Evolutionary conservation across 495 filamentous ascomycete species (phyloP).

Genomic region (Aspergillus avenaceus): DNA sequence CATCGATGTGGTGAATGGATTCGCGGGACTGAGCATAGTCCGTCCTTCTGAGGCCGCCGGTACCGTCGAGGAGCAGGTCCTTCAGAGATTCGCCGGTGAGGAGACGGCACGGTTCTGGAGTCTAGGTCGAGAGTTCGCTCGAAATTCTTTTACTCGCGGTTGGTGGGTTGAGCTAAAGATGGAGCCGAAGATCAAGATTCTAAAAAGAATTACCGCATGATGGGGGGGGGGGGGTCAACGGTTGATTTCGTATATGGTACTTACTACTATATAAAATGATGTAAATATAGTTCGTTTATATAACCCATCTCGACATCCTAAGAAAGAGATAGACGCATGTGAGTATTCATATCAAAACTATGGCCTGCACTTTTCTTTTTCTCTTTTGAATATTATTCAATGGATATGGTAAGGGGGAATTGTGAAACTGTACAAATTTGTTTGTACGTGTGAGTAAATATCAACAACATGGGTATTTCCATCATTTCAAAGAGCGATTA

Average conservation of each 20-base stretch:
- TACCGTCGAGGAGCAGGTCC: conserved; percentile 24
- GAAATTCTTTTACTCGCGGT: conserved; percentile 25
- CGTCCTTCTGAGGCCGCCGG: conserved; percentile 45
- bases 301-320: too few species aligned
- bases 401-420: too few species aligned
- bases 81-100: conserved; percentile 20
- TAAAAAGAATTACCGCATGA: too few species aligned
- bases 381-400: too few species aligned
- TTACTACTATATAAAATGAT: background rate
- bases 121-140: conserved; percentile 14
- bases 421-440: too few species aligned
- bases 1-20: conserved; percentile 64
- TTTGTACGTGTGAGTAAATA: too few species aligned
- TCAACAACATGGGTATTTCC: conserved; percentile 13
- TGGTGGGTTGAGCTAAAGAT: conserved; percentile 44
- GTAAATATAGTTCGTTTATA: too few species aligned
- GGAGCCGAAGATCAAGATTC: conserved; percentile 34
- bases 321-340: too few species aligned
- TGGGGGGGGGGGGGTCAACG: conserved; percentile 5
- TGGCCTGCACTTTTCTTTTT: too few species aligned
- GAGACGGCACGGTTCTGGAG: conserved; percentile 21
- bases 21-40: conserved; percentile 63
- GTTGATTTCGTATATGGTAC: background rate
- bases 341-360: too few species aligned
- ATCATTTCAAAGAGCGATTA: conserved; percentile 2